These are phyloP conservation scores for Croton setiger DNA, from an alignment of 441 rosid species.

Conservation along the genomic window DNA sequence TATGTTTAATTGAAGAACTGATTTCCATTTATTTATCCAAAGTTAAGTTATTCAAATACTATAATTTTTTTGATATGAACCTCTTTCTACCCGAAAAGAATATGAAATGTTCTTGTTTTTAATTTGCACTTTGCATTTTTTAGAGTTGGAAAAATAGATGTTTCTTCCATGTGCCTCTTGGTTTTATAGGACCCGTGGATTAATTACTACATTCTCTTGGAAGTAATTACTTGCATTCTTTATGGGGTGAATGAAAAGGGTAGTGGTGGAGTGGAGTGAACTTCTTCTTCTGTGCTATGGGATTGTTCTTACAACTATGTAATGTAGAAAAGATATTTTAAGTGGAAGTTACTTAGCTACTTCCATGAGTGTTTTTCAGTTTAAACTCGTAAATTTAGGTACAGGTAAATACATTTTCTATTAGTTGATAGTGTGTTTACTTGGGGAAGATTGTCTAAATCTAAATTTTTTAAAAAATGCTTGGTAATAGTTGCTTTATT, in stretches of 20 bases:
- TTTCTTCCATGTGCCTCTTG: neutral
- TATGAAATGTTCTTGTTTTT: neutral
- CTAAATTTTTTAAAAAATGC: neutral
- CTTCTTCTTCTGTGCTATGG: slow-evolving; percentile 2
- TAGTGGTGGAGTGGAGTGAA: neutral
- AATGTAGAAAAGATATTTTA: neutral
- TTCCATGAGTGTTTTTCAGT: neutral
- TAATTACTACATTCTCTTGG: neutral
- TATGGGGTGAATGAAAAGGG: neutral
- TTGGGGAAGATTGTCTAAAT: neutral
- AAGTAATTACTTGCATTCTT: no score
- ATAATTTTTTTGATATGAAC: neutral
- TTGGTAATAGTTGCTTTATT: neutral
- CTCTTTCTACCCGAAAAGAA: neutral
- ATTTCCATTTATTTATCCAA: neutral
- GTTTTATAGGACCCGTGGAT: neutral
- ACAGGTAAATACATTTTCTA: no score
- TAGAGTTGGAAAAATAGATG: neutral
- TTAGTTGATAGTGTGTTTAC: neutral
- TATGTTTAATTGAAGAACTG: neutral
- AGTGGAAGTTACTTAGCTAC: neutral
- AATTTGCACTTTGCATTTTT: neutral
- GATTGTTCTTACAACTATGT: neutral
- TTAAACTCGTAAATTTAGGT: neutral
- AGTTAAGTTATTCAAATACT: neutral